Evolutionary conservation across 768 basidiomycete genomes (phyloP), one percentile per base, ranked within the genome.

Genomic region (Cystobasidium tubakii): DNA sequence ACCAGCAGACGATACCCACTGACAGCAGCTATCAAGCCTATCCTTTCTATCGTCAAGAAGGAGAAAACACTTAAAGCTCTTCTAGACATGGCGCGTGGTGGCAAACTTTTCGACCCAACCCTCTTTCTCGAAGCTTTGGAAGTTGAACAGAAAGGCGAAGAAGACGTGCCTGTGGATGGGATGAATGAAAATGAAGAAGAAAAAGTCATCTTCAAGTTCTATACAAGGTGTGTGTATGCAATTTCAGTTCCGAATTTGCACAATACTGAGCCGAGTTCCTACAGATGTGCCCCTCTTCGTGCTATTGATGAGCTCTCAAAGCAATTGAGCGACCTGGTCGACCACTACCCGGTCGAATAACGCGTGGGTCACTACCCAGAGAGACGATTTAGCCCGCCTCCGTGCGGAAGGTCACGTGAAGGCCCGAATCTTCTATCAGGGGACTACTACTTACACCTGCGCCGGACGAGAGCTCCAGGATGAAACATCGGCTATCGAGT

Each of bases 371-470:
- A 6, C 4, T 7, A n/a, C 36, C 6, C 62, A 63, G n/a, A 6
- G 7, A 21, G 9, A 63, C 9, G 36, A 33, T 34, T 31, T 66
- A 13, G 13, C 6, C 12, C 9, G 10, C 3, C 33, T 66, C 6
- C n/a, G 15, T 3, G 25, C 4, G 2, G 25, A 4, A 2, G 64
- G 64, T 25, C 34, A 66, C 2, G 2, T 12, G 12, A 23, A 36
- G 15, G 64, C 64, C 19, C 33, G 64, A 3, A 21, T 66, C 2
- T 66, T 36, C 42, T 66, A 66, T 27, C 42, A 36, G 43, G 64
- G 64, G 6, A 6, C 15, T 6, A 66, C 64, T 4, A 44, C 13
- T 15, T 9, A 25, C 9, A 3, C 23, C 2, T 2, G 21, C n/a
- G 21, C 21, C 9, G 62, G 31, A 6, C 64, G 42, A 36, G 33